Evolutionary conservation across 345 rosid species (phyloP).

Genomic region (Sisymbrium altissimum): DNA sequence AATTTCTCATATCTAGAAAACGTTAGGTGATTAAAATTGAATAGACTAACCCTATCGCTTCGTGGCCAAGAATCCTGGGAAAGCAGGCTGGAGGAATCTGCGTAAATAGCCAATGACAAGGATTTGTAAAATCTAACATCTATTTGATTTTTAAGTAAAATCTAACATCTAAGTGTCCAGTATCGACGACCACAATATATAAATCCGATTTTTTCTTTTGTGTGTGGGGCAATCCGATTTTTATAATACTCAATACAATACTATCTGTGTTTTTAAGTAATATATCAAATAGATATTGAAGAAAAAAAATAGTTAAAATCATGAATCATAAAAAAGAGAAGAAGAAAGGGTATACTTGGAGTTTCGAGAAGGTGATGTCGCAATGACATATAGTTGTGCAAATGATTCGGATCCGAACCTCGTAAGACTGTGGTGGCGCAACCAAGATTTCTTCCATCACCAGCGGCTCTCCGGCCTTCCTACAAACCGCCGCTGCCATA

Average conservation of each 20-base stretch:
- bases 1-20: too few species aligned
- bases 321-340: not conserved
- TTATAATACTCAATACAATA: too few species aligned
- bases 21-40: too few species aligned
- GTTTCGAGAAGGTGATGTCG: slow-evolving; percentile 70
- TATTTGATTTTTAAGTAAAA: too few species aligned
- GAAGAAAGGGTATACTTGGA: slow-evolving; percentile 45
- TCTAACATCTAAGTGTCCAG: too few species aligned
- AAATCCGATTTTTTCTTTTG: not conserved
- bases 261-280: too few species aligned
- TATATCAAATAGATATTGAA: not conserved
- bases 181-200: not conserved
- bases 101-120: slow-evolving; percentile 5
- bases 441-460: slow-evolving; percentile 75
- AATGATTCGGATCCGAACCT: slow-evolving; percentile 69
- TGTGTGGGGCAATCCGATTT: too few species aligned
- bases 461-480: slow-evolving; percentile 68
- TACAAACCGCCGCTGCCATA: slow-evolving; percentile 61
- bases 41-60: slow-evolving; percentile 69
- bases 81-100: slow-evolving; percentile 68
- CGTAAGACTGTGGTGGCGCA: slow-evolving; percentile 64
- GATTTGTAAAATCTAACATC: not conserved
- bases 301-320: not conserved
- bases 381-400: slow-evolving; percentile 80
- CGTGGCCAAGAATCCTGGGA: slow-evolving; percentile 88